Evolutionary conservation across 768 basidiomycete species (phyloP).

Genomic region (Lactarius quietus): DNA sequence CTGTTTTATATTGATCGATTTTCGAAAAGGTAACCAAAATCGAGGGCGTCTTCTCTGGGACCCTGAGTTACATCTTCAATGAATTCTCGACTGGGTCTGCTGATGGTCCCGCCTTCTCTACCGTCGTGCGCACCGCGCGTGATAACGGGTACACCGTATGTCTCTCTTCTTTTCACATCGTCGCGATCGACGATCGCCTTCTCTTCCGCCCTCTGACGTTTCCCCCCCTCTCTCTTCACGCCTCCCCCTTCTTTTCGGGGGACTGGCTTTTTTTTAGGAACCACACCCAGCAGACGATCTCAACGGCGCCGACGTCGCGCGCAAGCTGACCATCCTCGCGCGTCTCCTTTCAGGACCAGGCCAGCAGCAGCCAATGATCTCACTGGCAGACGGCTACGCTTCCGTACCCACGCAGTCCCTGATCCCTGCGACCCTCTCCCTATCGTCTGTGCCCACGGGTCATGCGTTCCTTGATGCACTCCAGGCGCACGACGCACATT

Average conservation of each 20-base stretch:
- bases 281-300: constrained; percentile 97
- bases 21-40: constrained; percentile 71
- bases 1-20: neutral
- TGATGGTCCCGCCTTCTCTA: constrained; percentile 76
- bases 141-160: constrained; percentile 92
- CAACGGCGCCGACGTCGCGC: constrained; percentile 93
- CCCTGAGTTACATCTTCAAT: constrained; percentile 99
- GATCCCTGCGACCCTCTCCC: constrained; percentile 71
- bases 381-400: constrained; percentile 71
- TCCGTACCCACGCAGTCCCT: constrained; percentile 83
- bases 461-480: constrained; percentile 80
- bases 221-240: neutral
- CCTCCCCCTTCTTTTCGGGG: neutral
- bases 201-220: neutral
- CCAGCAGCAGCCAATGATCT: constrained; percentile 26
- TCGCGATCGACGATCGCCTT: neutral
- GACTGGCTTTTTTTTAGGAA: constrained; percentile 54
- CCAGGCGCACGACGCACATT: constrained; percentile 78
- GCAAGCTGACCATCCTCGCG: constrained; percentile 94
- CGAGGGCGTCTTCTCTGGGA: constrained; percentile 97
- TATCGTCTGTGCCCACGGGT: constrained; percentile 51
- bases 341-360: constrained; percentile 61
- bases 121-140: constrained; percentile 82
- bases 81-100: constrained; percentile 74
- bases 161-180: constrained; percentile 9